phyloP scores from a whole-genome alignment of 176 grass and related monocot genomes.

The Eremochloa ophiuroides region DNA sequence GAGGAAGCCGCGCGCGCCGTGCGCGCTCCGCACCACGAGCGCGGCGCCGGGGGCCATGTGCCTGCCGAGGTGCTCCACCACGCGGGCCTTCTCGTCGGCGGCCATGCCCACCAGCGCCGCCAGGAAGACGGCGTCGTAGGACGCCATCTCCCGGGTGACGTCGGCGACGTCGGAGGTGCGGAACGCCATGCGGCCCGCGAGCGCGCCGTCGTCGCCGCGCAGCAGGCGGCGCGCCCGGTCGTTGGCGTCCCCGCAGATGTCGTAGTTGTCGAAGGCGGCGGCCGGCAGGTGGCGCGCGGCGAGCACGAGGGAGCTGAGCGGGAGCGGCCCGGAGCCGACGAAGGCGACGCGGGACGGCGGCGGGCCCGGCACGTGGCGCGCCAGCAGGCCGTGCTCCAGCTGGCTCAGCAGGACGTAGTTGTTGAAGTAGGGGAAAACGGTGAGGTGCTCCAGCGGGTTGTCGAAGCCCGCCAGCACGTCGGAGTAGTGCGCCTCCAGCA shows the following conservation, averaged over 20 bases:
- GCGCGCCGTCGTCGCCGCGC: slow-evolving; percentile 32
- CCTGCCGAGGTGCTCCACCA: slow-evolving; percentile 66
- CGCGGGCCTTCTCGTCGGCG: slow-evolving; percentile 55
- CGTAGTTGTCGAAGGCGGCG: slow-evolving; percentile 54
- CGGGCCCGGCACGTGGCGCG: slow-evolving; percentile 31
- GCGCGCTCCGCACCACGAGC: slow-evolving; percentile 88
- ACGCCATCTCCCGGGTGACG: slow-evolving; percentile 26
- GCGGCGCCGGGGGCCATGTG: slow-evolving; percentile 63
- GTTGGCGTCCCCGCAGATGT: slow-evolving; percentile 51
- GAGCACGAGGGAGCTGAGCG: slow-evolving; percentile 57
- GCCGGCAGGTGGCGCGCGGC: slow-evolving; percentile 37
- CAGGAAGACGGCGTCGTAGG: slow-evolving; percentile 86
- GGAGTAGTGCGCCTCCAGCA: slow-evolving; percentile 77
- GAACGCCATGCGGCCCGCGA: slow-evolving; percentile 55
- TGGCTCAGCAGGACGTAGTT: slow-evolving; percentile 82
- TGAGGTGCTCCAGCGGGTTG: slow-evolving; percentile 65
- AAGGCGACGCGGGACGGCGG: slow-evolving; percentile 53
- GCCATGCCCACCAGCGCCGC: slow-evolving; percentile 83
- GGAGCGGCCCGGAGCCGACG: slow-evolving; percentile 65
- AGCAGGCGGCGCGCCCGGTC: slow-evolving; percentile 53
- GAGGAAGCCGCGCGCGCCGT: slow-evolving; percentile 75
- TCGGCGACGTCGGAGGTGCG: slow-evolving; percentile 55
- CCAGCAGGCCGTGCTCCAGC: slow-evolving; percentile 61
- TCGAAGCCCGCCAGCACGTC: slow-evolving; percentile 64
- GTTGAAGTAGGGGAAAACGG: slow-evolving; percentile 67